These are phyloP conservation scores for Pyrus pyrifolia DNA, from an alignment of 306 rosid species.

Conservation along the genomic window DNA sequence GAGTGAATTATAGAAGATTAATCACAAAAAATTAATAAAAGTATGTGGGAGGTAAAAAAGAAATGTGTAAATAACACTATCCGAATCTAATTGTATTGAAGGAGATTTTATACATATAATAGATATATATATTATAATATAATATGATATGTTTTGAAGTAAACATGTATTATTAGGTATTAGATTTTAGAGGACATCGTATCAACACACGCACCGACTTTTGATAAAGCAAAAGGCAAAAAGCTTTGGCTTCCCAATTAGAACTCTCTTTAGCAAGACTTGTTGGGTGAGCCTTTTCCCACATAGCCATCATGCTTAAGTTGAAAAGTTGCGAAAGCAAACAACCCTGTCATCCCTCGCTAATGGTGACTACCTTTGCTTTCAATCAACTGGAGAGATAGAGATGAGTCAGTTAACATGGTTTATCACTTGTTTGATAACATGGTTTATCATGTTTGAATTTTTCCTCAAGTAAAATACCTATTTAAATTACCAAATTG, in stretches of 20 bases:
- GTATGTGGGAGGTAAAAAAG: too few species aligned
- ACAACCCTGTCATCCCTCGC: constrained; percentile 36
- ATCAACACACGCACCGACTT: constrained; percentile 57
- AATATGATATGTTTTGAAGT: not conserved
- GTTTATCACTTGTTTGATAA: not conserved
- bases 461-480: not conserved
- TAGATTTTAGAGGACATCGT: not conserved
- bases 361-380: constrained; percentile 12
- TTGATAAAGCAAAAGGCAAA: constrained; percentile 25
- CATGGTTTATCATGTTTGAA: not conserved
- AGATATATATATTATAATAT: too few species aligned
- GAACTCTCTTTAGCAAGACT: constrained; percentile 43
- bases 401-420: not conserved
- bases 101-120: not conserved
- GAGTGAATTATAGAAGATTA: too few species aligned
- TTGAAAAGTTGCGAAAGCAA: constrained; percentile 45
- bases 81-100: not conserved
- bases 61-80: too few species aligned
- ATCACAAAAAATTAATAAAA: too few species aligned
- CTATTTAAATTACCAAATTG: not conserved
- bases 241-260: constrained; percentile 36
- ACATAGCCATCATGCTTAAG: constrained; percentile 44
- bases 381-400: not conserved
- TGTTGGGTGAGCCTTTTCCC: constrained; percentile 27
- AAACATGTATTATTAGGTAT: not conserved